Conservation (phyloP, 2,329 filamentous ascomycete species). For the Pseudopyrenochaeta lycopersici region DNA sequence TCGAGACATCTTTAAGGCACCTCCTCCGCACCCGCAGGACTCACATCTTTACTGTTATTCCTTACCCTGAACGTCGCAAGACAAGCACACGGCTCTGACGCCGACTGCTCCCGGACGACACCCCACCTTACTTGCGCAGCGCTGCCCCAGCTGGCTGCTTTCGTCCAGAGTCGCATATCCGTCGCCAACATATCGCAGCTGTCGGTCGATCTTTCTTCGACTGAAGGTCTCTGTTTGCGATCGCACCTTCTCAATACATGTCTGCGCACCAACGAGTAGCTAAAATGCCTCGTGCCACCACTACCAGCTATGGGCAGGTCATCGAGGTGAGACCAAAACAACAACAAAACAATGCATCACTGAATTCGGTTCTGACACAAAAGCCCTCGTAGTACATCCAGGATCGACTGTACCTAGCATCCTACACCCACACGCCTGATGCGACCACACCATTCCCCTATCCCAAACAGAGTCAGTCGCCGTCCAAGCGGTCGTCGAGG, state of each 20-base stretch:
- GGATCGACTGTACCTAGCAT: conserved; percentile 96
- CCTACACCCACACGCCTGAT: conserved; percentile 84
- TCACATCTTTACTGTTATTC: conserved; percentile 51
- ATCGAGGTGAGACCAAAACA: conserved; percentile 82
- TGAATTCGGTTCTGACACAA: conserved; percentile 16
- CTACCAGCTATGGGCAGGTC: conserved; percentile 78
- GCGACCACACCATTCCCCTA: conserved; percentile 88
- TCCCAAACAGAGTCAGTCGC: conserved; percentile 71
- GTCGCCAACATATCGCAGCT: conserved; percentile 11
- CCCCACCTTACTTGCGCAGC: conserved; percentile 15
- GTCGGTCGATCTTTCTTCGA: conserved; percentile 21
- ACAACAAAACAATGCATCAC: conserved; percentile 33
- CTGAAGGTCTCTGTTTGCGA: conserved; percentile 7
- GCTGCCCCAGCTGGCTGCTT: conserved; percentile 25
- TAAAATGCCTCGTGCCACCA: conserved; percentile 41
- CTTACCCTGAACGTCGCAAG: conserved; percentile 29
- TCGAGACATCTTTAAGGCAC: conserved; percentile 34
- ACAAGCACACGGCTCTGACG: conserved; percentile 28
- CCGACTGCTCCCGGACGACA: conserved; percentile 26
- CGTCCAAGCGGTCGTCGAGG: conserved; percentile 78
- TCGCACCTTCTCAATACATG: conserved; percentile 29
- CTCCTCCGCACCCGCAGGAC: conserved; percentile 36
- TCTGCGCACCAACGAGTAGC: conserved; percentile 38
- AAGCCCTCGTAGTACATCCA: conserved; percentile 30
- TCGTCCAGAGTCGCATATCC: conserved; percentile 24